phyloP scores from a whole-genome alignment of 2,329 filamentous ascomycete genomes.

The Calonectria leucothoes region DNA sequence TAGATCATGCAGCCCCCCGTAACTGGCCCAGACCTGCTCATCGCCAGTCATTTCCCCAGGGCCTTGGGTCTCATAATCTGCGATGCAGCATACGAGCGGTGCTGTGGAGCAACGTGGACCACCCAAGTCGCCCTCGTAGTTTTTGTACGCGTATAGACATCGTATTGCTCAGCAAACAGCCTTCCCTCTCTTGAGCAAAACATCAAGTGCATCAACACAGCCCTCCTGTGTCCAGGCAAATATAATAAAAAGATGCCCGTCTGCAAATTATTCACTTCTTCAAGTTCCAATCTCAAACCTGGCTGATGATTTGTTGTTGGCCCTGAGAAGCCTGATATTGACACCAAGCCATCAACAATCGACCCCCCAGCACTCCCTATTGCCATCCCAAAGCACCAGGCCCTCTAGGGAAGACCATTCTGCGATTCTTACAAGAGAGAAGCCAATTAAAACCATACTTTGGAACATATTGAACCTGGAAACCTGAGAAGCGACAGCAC shows the following conservation, averaged over 20 bases:
- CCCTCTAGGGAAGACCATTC: not conserved
- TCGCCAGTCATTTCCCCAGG: not conserved
- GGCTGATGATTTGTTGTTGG: not conserved
- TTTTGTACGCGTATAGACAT: not conserved
- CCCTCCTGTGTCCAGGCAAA: not conserved
- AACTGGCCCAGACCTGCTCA: not conserved
- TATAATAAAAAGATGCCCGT: not conserved
- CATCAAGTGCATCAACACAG: not conserved
- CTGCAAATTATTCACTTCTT: not conserved
- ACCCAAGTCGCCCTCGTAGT: not conserved
- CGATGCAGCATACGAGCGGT: not conserved
- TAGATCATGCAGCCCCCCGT: not conserved
- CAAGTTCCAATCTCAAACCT: not conserved
- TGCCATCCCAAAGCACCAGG: not conserved
- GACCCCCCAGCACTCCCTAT: not conserved
- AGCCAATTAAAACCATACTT: not conserved
- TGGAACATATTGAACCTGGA: not conserved
- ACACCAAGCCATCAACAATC: not conserved
- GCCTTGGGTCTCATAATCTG: not conserved
- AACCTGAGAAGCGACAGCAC: not conserved
- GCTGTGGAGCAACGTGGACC: not conserved
- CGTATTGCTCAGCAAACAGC: not conserved
- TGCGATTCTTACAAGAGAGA: not conserved
- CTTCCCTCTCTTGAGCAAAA: not conserved
- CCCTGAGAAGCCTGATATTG: not conserved